Percentiles rank a stretch among this genome's conserved stretches.
phyloP scores from a whole-genome alignment of 495 filamentous ascomycete species.

The Neurospora sp. region DNA sequence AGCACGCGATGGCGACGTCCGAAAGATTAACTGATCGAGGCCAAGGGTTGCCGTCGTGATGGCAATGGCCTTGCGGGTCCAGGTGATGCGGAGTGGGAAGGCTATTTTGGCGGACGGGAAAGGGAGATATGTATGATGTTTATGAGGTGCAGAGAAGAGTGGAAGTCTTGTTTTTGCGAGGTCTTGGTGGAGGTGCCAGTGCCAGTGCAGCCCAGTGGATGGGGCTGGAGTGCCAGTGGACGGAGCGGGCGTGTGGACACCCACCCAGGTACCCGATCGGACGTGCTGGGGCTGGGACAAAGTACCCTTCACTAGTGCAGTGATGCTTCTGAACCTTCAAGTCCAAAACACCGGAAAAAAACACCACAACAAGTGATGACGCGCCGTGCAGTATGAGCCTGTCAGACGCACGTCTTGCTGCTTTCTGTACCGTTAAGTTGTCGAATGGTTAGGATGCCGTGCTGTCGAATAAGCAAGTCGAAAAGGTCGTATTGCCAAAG shows the following conservation, averaged over 20 bases:
- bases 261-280: slow-evolving; percentile 16
- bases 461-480: neutral
- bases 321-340: neutral
- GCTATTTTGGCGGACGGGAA: slow-evolving; percentile 7
- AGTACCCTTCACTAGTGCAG: slow-evolving; percentile 20
- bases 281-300: slow-evolving; percentile 16
- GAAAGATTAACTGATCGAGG: slow-evolving; percentile 5
- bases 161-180: slow-evolving; percentile 25
- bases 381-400: neutral
- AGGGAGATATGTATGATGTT: slow-evolving; percentile 12
- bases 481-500: neutral
- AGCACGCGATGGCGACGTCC: neutral
- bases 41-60: slow-evolving; percentile 12
- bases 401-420: neutral
- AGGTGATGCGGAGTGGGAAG: slow-evolving; percentile 9
- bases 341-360: neutral
- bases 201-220: slow-evolving; percentile 3
- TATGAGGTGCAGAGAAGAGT: slow-evolving; percentile 6
- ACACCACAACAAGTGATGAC: neutral
- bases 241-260: slow-evolving; percentile 14
- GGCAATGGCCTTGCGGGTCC: slow-evolving; percentile 8
- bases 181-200: slow-evolving; percentile 20
- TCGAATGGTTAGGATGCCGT: neutral
- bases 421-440: neutral
- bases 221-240: slow-evolving; percentile 12